Conservation (phyloP, 192 early-diverging fungal genomes). For the Coemansia sp. region DNA sequence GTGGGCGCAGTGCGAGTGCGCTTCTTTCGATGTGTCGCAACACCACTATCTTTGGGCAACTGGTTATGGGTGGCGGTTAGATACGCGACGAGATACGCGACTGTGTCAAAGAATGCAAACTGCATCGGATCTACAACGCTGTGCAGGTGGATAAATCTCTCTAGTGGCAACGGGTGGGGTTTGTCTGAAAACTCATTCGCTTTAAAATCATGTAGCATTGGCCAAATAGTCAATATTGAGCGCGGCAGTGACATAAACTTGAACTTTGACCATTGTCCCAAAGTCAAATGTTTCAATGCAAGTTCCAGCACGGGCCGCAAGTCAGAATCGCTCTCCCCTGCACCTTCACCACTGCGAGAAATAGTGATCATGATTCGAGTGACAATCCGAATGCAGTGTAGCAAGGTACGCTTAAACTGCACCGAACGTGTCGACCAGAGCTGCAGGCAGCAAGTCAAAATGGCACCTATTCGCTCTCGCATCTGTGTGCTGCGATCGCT, state of each 20-base stretch:
- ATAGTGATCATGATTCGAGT: conserved; percentile 17
- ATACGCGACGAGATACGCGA: conserved; percentile 18
- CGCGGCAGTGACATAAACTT: conserved; percentile 41
- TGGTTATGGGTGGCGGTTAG: conserved; percentile 1
- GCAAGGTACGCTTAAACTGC: conserved; percentile 16
- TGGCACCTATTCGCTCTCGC: conserved; percentile 4
- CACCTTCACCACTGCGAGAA: background rate
- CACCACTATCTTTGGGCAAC: background rate
- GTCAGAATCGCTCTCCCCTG: conserved; percentile 2
- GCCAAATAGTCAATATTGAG: conserved; percentile 29
- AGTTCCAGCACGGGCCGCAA: conserved; percentile 23
- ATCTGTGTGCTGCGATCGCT: background rate
- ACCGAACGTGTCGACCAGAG: conserved; percentile 41
- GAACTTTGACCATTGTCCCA: conserved; percentile 37
- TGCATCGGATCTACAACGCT: conserved; percentile 16
- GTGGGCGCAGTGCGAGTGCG: conserved; percentile 20
- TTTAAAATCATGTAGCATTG: background rate
- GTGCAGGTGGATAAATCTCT: conserved; percentile 11
- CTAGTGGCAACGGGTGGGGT: background rate
- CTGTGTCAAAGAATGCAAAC: conserved; percentile 41
- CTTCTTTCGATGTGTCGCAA: conserved; percentile 16
- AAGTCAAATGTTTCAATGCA: conserved; percentile 25
- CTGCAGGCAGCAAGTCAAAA: conserved; percentile 23
- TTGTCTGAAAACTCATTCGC: background rate
- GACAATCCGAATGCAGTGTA: conserved; percentile 32